Conservation (phyloP, 2,329 filamentous ascomycete species). For the Xylariomycetidae sp. region DNA sequence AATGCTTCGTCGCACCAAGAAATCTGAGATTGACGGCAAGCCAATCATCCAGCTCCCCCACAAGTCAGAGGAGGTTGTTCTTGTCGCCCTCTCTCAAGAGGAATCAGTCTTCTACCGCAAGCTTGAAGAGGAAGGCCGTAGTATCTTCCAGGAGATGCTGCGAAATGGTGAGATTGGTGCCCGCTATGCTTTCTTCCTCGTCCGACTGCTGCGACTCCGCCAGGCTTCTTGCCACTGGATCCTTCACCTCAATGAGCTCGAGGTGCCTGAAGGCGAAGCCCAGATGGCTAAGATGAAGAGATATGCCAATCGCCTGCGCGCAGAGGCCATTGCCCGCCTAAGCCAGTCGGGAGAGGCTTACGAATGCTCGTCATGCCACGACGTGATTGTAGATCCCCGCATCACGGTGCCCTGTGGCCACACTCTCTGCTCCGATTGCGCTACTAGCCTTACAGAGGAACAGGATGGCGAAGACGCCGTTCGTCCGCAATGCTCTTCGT, state of each 20-base stretch:
- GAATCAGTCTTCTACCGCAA: constrained; percentile 59
- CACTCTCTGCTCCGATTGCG: constrained; percentile 70
- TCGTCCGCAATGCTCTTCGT: constrained; percentile 66
- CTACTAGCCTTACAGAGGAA: constrained; percentile 61
- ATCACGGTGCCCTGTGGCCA: constrained; percentile 84
- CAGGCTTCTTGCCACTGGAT: constrained; percentile 78
- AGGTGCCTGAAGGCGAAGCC: too few relatives aligned
- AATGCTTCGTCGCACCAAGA: constrained; percentile 77
- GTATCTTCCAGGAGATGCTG: constrained; percentile 15
- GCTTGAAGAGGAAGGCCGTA: constrained; percentile 35
- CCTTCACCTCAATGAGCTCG: constrained; percentile 46
- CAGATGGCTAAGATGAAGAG: too few relatives aligned
- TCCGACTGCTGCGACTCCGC: constrained; percentile 71
- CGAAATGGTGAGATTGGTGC: constrained; percentile 43
- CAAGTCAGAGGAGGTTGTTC: constrained; percentile 54
- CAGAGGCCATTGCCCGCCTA: too few relatives aligned
- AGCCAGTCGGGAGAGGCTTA: too few relatives aligned
- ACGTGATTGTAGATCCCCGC: constrained; percentile 65
- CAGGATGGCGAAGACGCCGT: constrained; percentile 53
- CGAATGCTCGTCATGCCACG: constrained; percentile 79
- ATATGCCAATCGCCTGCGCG: too few relatives aligned
- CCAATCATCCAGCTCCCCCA: constrained; percentile 65
- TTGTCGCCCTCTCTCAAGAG: constrained; percentile 61
- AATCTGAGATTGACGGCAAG: constrained; percentile 70
- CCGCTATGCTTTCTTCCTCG: constrained; percentile 73